phyloP scores from a whole-genome alignment of 129 eudicot genomes.

The Saposhnikovia divaricata region DNA sequence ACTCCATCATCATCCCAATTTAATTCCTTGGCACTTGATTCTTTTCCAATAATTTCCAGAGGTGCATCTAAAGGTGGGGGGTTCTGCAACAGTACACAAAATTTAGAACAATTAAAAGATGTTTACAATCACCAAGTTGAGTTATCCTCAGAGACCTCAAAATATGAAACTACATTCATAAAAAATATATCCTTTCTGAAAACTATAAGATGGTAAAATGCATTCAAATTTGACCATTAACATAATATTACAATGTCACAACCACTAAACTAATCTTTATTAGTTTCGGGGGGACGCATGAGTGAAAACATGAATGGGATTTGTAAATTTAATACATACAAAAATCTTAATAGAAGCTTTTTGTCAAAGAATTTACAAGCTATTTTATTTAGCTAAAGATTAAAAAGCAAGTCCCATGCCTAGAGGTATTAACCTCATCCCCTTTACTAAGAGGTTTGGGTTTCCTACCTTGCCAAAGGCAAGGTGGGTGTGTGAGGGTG shows the following conservation, averaged over 20 bases:
- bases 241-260: neutral
- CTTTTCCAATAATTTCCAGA: slow-evolving; percentile 62
- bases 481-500: neutral
- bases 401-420: slow-evolving; percentile 48
- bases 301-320: neutral
- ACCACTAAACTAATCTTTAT: neutral
- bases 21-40: slow-evolving; percentile 48
- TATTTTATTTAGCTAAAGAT: neutral
- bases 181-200: neutral
- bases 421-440: neutral
- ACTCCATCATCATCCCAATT: slow-evolving; percentile 85
- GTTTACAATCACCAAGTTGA: neutral
- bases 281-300: neutral
- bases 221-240: neutral
- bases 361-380: neutral
- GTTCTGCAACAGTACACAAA: slow-evolving; percentile 32
- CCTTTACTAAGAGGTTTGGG: neutral
- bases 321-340: neutral
- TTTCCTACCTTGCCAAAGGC: neutral
- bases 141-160: neutral
- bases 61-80: slow-evolving; percentile 88
- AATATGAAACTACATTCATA: neutral
- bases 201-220: neutral
- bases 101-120: neutral
- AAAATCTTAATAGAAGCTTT: neutral